Conservation (phyloP, 2,329 filamentous ascomycete species). For the Mollisia scopiformis region DNA sequence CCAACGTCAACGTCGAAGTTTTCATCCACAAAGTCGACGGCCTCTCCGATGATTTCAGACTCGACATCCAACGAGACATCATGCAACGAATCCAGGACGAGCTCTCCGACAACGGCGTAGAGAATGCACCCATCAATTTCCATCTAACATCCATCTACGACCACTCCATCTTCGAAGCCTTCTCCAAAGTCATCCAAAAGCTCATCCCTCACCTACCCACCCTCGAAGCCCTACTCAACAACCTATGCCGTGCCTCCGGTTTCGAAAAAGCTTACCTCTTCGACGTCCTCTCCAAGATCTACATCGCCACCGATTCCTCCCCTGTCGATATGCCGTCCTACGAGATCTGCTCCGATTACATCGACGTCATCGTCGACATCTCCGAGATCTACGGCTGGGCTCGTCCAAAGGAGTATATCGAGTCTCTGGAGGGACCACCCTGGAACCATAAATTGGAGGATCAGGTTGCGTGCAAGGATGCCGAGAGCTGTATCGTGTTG, state of each 20-base stretch:
- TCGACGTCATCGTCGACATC: constrained; percentile 97
- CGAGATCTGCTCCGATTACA: constrained; percentile 98
- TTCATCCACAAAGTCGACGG: constrained; percentile 99
- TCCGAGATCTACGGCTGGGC: constrained; percentile 91
- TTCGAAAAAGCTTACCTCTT: constrained; percentile 99
- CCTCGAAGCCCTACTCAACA: constrained; percentile 91
- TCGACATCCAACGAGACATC: constrained; percentile 95
- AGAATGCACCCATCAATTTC: constrained; percentile 92
- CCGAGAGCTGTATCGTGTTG: constrained; percentile 70
- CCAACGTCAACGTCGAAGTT: constrained; percentile 94
- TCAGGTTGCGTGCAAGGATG: constrained; percentile 66
- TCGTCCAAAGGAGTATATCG: constrained; percentile 56
- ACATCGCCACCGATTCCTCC: constrained; percentile 93
- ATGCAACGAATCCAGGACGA: constrained; percentile 96
- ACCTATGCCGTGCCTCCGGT: constrained; percentile 87
- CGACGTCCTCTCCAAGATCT: constrained; percentile 97
- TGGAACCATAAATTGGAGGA: constrained; percentile 66
- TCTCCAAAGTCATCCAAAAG: constrained; percentile 98
- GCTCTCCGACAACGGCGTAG: constrained; percentile 88
- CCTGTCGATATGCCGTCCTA: constrained; percentile 95
- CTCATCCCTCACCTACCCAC: constrained; percentile 91
- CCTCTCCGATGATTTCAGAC: constrained; percentile 94
- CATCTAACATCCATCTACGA: constrained; percentile 98
- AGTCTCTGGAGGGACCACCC: constrained; percentile 59
- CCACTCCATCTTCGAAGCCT: constrained; percentile 97